These are phyloP conservation scores for Vitis hybrid DNA, from an alignment of 177 flowering plant genomes.

Conservation along the genomic window DNA sequence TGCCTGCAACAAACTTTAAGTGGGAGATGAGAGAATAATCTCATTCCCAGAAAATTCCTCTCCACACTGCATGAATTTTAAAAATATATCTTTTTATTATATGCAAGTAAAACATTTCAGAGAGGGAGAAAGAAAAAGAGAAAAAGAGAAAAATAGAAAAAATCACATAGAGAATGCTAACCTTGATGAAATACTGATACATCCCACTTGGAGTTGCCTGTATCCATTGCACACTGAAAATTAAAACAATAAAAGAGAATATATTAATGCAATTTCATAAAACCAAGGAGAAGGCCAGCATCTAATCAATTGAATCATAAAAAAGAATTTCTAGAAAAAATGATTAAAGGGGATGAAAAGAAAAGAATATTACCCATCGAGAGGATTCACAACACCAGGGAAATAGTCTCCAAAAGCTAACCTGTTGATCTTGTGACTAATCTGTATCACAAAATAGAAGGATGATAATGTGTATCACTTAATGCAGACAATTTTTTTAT, in stretches of 20 bases:
- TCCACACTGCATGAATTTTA: no score
- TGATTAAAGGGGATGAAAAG: neutral
- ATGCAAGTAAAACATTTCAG: neutral
- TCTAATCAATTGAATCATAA: no score
- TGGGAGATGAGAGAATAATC: no score
- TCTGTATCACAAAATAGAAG: conserved; percentile 33
- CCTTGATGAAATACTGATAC: conserved; percentile 91
- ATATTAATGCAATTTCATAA: neutral
- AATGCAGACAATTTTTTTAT: no score
- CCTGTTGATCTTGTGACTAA: conserved; percentile 83
- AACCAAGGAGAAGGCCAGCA: no score
- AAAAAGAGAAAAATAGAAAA: neutral
- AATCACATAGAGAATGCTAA: conserved; percentile 20
- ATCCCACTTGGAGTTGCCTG: conserved; percentile 68
- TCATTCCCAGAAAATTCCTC: no score
- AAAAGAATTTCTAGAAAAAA: no score
- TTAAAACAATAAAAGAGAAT: neutral
- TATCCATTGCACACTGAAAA: conserved; percentile 69
- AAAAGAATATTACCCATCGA: conserved; percentile 60
- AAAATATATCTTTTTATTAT: no score
- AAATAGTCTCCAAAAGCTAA: conserved; percentile 76
- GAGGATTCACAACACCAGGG: conserved; percentile 85
- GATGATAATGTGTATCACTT: no score
- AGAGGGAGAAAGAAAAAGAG: neutral
- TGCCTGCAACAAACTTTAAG: no score